Evolutionary conservation across 2,329 filamentous ascomycete genomes (phyloP).

Genomic region (Verruconis gallopava): DNA sequence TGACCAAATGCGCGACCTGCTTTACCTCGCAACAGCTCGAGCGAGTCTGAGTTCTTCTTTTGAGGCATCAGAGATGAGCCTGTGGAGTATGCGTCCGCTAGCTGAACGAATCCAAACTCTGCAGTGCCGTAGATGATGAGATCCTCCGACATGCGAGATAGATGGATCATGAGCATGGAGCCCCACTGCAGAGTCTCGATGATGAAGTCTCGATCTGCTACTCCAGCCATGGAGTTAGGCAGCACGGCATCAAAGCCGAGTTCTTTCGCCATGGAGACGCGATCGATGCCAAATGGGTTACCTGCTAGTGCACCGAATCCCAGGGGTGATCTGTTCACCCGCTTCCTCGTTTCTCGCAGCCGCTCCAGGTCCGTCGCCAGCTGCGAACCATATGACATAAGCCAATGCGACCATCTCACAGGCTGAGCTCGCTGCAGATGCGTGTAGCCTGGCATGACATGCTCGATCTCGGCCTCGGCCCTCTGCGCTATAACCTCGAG

Average conservation of each 20-base stretch:
- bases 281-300: constrained; percentile 71
- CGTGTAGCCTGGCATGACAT: constrained; percentile 79
- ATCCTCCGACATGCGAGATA: constrained; percentile 73
- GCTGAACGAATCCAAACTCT: constrained; percentile 62
- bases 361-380: constrained; percentile 67
- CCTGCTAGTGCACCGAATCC: constrained; percentile 68
- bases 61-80: constrained; percentile 69
- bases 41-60: constrained; percentile 69
- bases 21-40: constrained; percentile 68
- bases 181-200: constrained; percentile 73
- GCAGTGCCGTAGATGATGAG: constrained; percentile 68
- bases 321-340: constrained; percentile 61
- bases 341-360: constrained; percentile 55
- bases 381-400: constrained; percentile 59
- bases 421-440: constrained; percentile 75
- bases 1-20: constrained; percentile 65
- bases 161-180: constrained; percentile 63
- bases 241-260: constrained; percentile 65
- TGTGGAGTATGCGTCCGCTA: constrained; percentile 71
- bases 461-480: constrained; percentile 61
- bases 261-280: constrained; percentile 65
- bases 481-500: constrained; percentile 55
- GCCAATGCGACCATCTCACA: constrained; percentile 70
- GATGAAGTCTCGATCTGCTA: constrained; percentile 70
- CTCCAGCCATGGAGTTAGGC: constrained; percentile 65